Evolutionary conservation across 345 rosid genomes (phyloP).

Genomic region (Dipteronia dyeriana): DNA sequence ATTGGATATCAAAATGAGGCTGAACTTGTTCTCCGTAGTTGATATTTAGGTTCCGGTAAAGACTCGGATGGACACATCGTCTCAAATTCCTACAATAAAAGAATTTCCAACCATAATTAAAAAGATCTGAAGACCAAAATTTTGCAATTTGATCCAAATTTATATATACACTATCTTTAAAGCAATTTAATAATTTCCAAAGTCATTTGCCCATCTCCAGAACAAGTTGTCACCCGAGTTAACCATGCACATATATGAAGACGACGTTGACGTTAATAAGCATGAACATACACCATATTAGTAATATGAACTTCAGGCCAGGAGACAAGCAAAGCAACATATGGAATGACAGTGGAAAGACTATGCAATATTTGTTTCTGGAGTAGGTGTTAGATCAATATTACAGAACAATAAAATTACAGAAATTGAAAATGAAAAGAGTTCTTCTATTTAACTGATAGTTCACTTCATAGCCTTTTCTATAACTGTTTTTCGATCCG

Average conservation of each 20-base stretch:
- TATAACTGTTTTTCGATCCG: too few relatives aligned
- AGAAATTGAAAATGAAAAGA: neutral
- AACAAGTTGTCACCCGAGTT: neutral
- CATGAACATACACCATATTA: neutral
- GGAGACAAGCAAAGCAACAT: neutral
- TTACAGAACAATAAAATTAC: neutral
- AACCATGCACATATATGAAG: neutral
- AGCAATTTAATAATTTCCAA: neutral
- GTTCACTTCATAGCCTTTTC: neutral
- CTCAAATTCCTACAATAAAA: slow-evolving; percentile 49
- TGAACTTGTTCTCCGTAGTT: slow-evolving; percentile 61
- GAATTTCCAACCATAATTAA: neutral
- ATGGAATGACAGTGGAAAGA: neutral
- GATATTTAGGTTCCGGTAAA: slow-evolving; percentile 34
- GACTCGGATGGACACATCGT: slow-evolving; percentile 26
- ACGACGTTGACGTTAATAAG: neutral
- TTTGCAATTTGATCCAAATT: neutral
- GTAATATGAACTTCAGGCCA: neutral
- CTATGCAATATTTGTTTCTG: neutral
- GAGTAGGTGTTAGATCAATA: neutral
- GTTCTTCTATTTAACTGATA: neutral
- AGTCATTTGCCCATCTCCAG: neutral
- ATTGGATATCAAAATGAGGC: slow-evolving; percentile 38
- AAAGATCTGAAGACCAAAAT: neutral
- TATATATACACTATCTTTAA: neutral